Evolutionary conservation across 208 protist species (phyloP).

Genomic region (Wallacemonas collosoma): DNA sequence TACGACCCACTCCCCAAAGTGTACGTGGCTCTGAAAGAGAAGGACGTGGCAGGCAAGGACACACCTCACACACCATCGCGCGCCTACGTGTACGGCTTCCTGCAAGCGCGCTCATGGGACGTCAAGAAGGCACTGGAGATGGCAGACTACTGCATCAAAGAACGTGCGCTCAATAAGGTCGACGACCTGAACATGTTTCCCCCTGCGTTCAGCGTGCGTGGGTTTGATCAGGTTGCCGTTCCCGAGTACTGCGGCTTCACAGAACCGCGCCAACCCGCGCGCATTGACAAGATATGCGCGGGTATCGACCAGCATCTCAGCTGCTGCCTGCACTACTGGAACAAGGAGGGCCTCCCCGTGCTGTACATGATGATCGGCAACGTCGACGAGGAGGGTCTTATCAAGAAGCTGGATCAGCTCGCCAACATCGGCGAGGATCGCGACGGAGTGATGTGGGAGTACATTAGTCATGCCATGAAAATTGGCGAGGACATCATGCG

Average conservation of each 20-base stretch:
- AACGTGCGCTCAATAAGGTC: constrained; percentile 35
- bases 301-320: constrained; percentile 30
- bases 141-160: constrained; percentile 32
- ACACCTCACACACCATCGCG: constrained; percentile 48
- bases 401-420: constrained; percentile 32
- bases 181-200: constrained; percentile 43
- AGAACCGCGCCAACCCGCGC: constrained; percentile 13
- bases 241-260: constrained; percentile 15
- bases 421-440: constrained; percentile 38
- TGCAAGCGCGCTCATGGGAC: constrained; percentile 58
- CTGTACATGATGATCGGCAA: constrained; percentile 41
- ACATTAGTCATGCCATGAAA: constrained; percentile 20
- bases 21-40: constrained; percentile 23
- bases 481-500: constrained; percentile 20
- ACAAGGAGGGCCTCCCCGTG: constrained; percentile 39
- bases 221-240: constrained; percentile 48
- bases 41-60: constrained; percentile 22
- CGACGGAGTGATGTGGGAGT: constrained; percentile 35
- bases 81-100: constrained; percentile 56
- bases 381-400: constrained; percentile 27
- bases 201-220: constrained; percentile 48
- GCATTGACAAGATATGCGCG: constrained; percentile 38
- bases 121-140: constrained; percentile 67
- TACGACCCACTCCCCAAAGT: constrained; percentile 33
- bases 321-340: constrained; percentile 42